phyloP scores from a whole-genome alignment of 345 rosid genomes.

The Trapa bicornis region DNA sequence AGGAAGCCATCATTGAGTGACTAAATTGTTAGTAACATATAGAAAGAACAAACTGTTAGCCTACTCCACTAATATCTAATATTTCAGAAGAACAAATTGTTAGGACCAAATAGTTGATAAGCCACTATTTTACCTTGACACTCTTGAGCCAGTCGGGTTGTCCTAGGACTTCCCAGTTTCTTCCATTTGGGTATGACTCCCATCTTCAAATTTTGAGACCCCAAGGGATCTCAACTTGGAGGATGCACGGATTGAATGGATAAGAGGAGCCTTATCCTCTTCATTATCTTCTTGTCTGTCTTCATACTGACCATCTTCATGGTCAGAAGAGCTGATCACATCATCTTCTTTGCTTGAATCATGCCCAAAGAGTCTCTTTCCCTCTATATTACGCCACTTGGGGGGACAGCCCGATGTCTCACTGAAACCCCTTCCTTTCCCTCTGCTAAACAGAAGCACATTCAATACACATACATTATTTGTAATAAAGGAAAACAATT shows the following conservation, averaged over 20 bases:
- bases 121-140: constrained; percentile 22
- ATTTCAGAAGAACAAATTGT: too few relatives aligned
- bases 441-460: constrained; percentile 31
- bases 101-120: neutral
- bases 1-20: too few relatives aligned
- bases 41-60: too few relatives aligned
- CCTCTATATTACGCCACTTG: constrained; percentile 51
- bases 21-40: too few relatives aligned
- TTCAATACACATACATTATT: neutral
- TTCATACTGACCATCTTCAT: constrained; percentile 45
- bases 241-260: constrained; percentile 54
- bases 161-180: constrained; percentile 21
- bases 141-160: constrained; percentile 18
- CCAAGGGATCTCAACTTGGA: constrained; percentile 53
- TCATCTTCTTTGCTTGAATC: constrained; percentile 78
- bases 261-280: constrained; percentile 66
- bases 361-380: constrained; percentile 75
- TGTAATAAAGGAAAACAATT: neutral
- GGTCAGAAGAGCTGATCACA: constrained; percentile 56
- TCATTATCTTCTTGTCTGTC: constrained; percentile 44
- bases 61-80: too few relatives aligned
- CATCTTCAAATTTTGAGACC: constrained; percentile 29
- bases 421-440: constrained; percentile 44
- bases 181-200: constrained; percentile 22
- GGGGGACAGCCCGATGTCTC: constrained; percentile 78